Conservation (phyloP, 2,329 filamentous ascomycete species). For the Ambrosiella cleistominuta region DNA sequence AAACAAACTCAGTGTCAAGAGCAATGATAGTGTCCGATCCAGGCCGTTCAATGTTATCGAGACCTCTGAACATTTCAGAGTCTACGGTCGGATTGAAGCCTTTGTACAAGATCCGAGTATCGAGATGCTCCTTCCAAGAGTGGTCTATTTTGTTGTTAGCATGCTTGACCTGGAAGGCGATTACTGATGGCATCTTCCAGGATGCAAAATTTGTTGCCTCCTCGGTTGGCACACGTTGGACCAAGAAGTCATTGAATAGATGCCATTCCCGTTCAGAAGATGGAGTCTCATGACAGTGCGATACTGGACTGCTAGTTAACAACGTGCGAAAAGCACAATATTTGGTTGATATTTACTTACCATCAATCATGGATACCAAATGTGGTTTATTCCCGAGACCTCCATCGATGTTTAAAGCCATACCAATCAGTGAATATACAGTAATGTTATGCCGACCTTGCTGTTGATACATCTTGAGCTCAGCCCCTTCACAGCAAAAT, state of each 20-base stretch:
- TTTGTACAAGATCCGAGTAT: slow-evolving; percentile 68
- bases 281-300: slow-evolving; percentile 19
- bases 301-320: slow-evolving; percentile 2
- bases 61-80: slow-evolving; percentile 39
- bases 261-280: slow-evolving; percentile 65
- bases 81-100: slow-evolving; percentile 27
- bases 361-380: slow-evolving; percentile 79
- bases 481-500: slow-evolving; percentile 85
- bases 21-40: slow-evolving; percentile 60
- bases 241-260: slow-evolving; percentile 92
- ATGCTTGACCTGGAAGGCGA: slow-evolving; percentile 70
- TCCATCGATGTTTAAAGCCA: slow-evolving; percentile 79
- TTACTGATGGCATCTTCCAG: slow-evolving; percentile 83
- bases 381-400: slow-evolving; percentile 66
- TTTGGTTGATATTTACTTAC: slow-evolving; percentile 24
- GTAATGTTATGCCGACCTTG: slow-evolving; percentile 63
- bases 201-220: slow-evolving; percentile 77
- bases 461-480: slow-evolving; percentile 63
- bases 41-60: slow-evolving; percentile 47
- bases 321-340: too few relatives aligned
- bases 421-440: slow-evolving; percentile 79
- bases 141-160: slow-evolving; percentile 70
- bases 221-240: slow-evolving; percentile 54
- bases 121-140: slow-evolving; percentile 68
- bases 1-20: slow-evolving; percentile 91